Conservation (phyloP, 129 eudicot genomes). For the Ambrosia trifida region DNA sequence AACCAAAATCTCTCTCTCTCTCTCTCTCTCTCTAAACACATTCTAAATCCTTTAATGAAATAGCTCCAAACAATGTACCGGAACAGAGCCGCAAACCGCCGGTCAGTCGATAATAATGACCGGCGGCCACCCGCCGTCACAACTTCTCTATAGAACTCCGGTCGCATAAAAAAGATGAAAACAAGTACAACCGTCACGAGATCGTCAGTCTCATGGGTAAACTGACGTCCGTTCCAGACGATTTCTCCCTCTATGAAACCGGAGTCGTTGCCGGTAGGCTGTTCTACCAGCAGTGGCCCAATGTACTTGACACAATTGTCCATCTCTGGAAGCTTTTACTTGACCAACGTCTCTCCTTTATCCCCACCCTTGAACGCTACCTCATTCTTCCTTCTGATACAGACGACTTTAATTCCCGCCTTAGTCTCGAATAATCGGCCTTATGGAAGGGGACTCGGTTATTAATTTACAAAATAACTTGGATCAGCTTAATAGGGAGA, state of each 20-base stretch:
- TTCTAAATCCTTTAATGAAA: too few relatives aligned
- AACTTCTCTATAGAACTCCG: constrained; percentile 54
- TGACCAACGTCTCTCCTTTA: constrained; percentile 21
- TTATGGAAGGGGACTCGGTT: constrained; percentile 54
- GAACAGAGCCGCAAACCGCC: too few relatives aligned
- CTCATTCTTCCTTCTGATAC: constrained; percentile 55
- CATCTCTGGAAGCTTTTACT: constrained; percentile 51
- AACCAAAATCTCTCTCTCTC: too few relatives aligned
- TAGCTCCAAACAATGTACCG: too few relatives aligned
- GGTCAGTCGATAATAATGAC: neutral
- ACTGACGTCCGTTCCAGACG: constrained; percentile 33
- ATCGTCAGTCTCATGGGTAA: constrained; percentile 38
- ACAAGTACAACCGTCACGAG: constrained; percentile 19
- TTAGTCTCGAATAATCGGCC: constrained; percentile 34
- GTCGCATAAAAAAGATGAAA: neutral
- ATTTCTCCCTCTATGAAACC: neutral
- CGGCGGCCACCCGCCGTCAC: constrained; percentile 24
- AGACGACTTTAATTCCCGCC: constrained; percentile 48
- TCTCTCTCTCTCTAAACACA: too few relatives aligned
- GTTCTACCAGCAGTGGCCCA: constrained; percentile 56
- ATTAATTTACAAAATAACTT: constrained; percentile 37
- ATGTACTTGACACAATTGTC: constrained; percentile 45
- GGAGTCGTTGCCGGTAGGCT: constrained; percentile 34
- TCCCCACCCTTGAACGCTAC: constrained; percentile 40
- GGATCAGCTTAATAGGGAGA: constrained; percentile 37